Conservation (phyloP, 2,329 filamentous ascomycete genomes). For the Penicillium sp. region DNA sequence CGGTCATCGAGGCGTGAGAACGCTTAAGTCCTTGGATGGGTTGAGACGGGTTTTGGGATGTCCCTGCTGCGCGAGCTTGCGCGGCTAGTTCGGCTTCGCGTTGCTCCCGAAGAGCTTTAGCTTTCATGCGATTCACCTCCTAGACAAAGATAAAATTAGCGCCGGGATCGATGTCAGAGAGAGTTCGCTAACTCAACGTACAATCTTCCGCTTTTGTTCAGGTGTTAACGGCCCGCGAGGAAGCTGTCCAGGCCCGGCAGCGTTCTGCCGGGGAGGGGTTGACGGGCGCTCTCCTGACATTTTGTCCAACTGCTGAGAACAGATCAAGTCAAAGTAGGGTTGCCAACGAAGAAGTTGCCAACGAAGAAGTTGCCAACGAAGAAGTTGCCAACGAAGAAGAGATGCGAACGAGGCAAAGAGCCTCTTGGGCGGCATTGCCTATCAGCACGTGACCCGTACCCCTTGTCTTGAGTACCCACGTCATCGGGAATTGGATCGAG, state of each 20-base stretch:
- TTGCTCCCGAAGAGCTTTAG: constrained; percentile 81
- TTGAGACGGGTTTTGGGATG: constrained; percentile 38
- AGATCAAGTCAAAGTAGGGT: neutral
- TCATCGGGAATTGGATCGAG: constrained; percentile 11
- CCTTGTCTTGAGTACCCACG: constrained; percentile 3
- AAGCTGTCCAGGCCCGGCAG: constrained; percentile 44
- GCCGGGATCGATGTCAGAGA: constrained; percentile 1
- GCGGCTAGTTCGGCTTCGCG: constrained; percentile 64
- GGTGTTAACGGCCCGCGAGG: constrained; percentile 58
- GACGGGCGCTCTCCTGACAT: constrained; percentile 25
- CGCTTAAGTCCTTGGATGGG: constrained; percentile 72
- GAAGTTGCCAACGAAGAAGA: neutral
- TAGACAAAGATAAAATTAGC: constrained; percentile 40
- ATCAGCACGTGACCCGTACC: constrained; percentile 17
- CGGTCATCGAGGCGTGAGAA: constrained; percentile 65
- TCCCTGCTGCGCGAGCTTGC: constrained; percentile 36
- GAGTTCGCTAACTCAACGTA: constrained; percentile 32
- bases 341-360: neutral
- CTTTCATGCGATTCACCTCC: constrained; percentile 86
- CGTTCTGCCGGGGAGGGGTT: constrained; percentile 44
- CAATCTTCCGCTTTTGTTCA: constrained; percentile 63
- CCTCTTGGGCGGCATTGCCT: constrained; percentile 1
- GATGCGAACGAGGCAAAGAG: constrained; percentile 7
- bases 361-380: neutral
- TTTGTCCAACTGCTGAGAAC: neutral